A percentile compares a stretch with the other conserved stretches of the same genome.
Evolutionary conservation across 2,329 filamentous ascomycete genomes (phyloP).

Genomic region (Akanthomyces dipterigenus): DNA sequence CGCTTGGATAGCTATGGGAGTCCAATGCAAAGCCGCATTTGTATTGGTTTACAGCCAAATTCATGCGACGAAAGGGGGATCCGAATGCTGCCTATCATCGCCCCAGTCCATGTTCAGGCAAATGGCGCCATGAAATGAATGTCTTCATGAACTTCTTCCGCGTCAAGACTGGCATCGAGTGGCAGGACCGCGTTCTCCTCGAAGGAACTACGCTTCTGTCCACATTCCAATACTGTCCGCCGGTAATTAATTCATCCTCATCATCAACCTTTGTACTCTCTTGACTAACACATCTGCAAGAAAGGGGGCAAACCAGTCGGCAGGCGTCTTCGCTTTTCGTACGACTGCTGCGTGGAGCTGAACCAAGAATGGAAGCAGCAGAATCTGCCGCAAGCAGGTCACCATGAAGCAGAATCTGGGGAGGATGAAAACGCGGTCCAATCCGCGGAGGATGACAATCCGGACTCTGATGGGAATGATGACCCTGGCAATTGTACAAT

Average conservation of each 20-base stretch:
- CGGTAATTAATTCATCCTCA: no score
- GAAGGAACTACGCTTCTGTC: constrained; percentile 24
- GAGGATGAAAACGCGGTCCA: not conserved
- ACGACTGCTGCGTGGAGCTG: constrained; percentile 27
- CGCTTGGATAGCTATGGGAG: constrained; percentile 55
- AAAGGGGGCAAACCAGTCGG: constrained; percentile 32
- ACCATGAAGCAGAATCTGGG: not conserved
- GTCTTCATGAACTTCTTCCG: constrained; percentile 53
- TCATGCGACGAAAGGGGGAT: constrained; percentile 35
- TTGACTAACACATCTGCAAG: not conserved
- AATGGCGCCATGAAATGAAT: constrained; percentile 37
- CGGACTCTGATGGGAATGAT: not conserved
- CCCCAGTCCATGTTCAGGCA: constrained; percentile 30
- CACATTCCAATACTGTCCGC: constrained; percentile 40
- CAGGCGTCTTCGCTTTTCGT: constrained; percentile 24
- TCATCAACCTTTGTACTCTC: no score
- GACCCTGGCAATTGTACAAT: not conserved
- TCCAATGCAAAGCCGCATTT: constrained; percentile 51
- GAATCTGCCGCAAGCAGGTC: not conserved
- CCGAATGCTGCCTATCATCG: constrained; percentile 30
- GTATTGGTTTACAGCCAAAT: constrained; percentile 54
- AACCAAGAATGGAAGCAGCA: constrained; percentile 23
- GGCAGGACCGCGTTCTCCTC: constrained; percentile 46
- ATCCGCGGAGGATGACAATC: not conserved
- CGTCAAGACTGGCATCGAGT: constrained; percentile 49